Base-by-base conservation (phyloP, 2,329 filamentous ascomycete genomes). In the Colletotrichum eremochloae region DNA sequence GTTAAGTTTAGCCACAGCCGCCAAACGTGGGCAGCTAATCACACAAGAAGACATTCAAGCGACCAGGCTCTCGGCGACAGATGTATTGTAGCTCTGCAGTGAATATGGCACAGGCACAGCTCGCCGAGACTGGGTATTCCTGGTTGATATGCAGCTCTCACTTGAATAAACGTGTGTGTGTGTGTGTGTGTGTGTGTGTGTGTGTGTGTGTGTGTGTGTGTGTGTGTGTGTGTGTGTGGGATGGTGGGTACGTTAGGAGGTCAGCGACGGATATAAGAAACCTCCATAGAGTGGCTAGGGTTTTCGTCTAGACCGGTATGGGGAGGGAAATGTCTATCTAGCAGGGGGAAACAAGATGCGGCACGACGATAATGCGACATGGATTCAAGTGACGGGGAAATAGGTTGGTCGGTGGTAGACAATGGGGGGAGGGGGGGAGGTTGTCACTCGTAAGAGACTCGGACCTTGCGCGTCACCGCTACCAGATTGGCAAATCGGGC, bases 1-100 rank as follows among this genome's bases (percentile, higher is more conserved):
- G 70, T 74, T 73, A 74, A 73, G 70, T 73, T 73, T 74, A 74
- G 72, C 72, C 52, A 53, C 63, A 67, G 61, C 67, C 61, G 67
- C 68, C 56, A 53, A 44, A 57, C 38, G 50, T 68, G 57, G 60
- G 66, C 61, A 70, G 63, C 57, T 67, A 66, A 67, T 63, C 50
- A 73, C 44, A 67, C 24, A 18, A 38, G 53, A 53, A 73, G 52
- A 48, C 40, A 63, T 33, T 44, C 18, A 46, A 56, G 31, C 57
- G 46, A 62, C 40, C 20, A 20, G 46, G 24, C 20, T 48, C 36
- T 33, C 40, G n/a, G 24, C 40, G 53, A 61, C n/a, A n/a, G 12
- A n/a, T 20, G 38, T 46, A 31, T 65, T 38, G 58, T 65, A 38
- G 67, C 60, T 57, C 53, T 61, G 68, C 40, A 62, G 40, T 60